Evolutionary conservation across 768 basidiomycete genomes (phyloP), one percentile per base, ranked within the genome.

Genomic region (Cystobasidium onofrii): DNA sequence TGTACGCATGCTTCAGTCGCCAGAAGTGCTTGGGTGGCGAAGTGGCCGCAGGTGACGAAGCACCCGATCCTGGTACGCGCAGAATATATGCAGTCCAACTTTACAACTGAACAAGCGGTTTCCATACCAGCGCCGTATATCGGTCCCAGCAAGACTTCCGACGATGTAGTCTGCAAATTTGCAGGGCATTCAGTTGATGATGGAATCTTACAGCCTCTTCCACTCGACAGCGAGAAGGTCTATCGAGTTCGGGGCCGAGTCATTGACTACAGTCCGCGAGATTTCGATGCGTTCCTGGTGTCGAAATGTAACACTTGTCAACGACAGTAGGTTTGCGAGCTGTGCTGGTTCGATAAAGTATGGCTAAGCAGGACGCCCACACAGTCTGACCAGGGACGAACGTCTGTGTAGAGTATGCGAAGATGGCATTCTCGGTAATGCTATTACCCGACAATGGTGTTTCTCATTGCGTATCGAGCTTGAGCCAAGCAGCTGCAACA

Each of bases 381-480:
- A 60, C 54, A 61, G 69, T 15, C 33, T 61, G 18, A 27, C 29
- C 18, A 34, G 31, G 18, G 29, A 34, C 9, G 69, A 55, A 61
- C 20, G 29, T 23, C 17, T 55, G 29, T 36, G 54, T n/a, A 7
- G 44, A 7, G 18, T 3, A 12, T 50, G 41, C 29, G 23, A 34
- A 17, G 50, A 54, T 31, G 46, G 66, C 25, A 20, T 64, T 27
- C 2, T 41, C 2, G 43, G 43, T 15, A 23, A 46, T 34, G 29
- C 12, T 10, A 10, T 69, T 52, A 17, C 25, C 31, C 46, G 46
- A 46, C 27, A 69, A 31, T 71, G 69, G 69, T 27, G 29, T 15
- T 71, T 71, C 55, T 33, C 29, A 1, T 54, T 71, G 20, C 33
- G 33, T 29, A 60, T 71, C 20, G 69, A 71, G 31, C 27, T 71